phyloP scores from a whole-genome alignment of 2,329 filamentous ascomycete species.

The Escovopsis sp. region DNA sequence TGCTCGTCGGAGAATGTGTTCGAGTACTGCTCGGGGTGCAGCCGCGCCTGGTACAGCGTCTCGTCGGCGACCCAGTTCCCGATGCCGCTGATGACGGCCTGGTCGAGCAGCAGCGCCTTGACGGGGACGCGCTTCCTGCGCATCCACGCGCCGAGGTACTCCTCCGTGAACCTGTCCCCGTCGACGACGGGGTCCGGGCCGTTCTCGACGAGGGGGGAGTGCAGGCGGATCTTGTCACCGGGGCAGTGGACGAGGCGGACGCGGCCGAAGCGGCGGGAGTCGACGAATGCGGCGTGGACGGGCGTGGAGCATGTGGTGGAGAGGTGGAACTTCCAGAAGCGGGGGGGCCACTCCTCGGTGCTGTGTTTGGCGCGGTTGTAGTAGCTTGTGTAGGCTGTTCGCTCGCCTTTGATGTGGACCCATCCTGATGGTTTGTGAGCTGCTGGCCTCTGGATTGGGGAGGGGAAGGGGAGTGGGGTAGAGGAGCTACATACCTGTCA shows the following conservation, averaged over 20 bases:
- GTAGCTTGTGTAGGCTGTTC: conserved; percentile 66
- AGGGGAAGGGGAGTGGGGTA: neutral
- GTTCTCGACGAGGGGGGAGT: conserved; percentile 74
- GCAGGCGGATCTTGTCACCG: conserved; percentile 58
- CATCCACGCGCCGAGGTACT: conserved; percentile 61
- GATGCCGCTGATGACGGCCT: conserved; percentile 77
- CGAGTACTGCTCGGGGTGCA: conserved; percentile 89
- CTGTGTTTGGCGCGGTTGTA: conserved; percentile 56
- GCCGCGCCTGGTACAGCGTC: conserved; percentile 71
- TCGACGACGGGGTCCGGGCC: conserved; percentile 87
- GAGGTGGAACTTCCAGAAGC: conserved; percentile 75
- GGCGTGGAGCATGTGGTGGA: conserved; percentile 41
- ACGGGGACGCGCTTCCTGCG: conserved; percentile 67
- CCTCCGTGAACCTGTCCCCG: conserved; percentile 57
- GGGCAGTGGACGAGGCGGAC: conserved; percentile 72
- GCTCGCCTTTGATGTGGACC: conserved; percentile 72
- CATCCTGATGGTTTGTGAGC: conserved; percentile 38
- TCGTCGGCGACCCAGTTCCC: conserved; percentile 98
- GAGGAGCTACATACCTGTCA: conserved; percentile 39
- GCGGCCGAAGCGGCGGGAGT: conserved; percentile 63
- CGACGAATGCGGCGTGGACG: conserved; percentile 64
- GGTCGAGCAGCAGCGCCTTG: conserved; percentile 79
- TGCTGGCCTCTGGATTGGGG: neutral
- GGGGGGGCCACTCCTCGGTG: conserved; percentile 65
- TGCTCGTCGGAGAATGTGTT: conserved; percentile 63